Conservation (phyloP, 768 basidiomycete species). For the Mycena galericulata region DNA sequence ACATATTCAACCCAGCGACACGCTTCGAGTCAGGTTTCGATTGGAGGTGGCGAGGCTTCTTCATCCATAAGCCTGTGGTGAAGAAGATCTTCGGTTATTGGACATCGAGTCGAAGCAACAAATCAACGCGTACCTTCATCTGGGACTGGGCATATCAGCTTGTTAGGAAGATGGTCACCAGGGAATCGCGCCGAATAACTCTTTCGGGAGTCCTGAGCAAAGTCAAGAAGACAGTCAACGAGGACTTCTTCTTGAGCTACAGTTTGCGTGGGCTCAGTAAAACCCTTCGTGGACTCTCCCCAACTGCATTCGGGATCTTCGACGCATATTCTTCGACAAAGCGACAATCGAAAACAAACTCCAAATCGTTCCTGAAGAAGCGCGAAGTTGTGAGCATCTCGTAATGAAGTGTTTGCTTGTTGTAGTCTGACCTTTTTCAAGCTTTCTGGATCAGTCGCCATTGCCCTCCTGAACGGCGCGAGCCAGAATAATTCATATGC, state of each 20-base stretch:
- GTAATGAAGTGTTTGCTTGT: background rate
- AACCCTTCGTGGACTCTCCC: background rate
- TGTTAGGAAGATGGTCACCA: background rate
- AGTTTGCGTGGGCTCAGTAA: background rate
- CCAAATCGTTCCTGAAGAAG: background rate
- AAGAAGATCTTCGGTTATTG: background rate
- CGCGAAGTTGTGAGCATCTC: background rate
- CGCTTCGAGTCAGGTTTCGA: constrained; percentile 22
- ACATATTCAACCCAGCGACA: background rate
- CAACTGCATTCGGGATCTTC: background rate
- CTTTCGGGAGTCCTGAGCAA: constrained; percentile 1
- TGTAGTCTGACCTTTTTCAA: background rate
- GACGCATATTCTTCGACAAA: background rate
- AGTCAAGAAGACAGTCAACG: constrained; percentile 2
- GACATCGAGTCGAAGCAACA: background rate
- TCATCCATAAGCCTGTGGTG: background rate
- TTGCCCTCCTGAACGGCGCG: background rate
- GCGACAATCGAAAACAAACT: background rate
- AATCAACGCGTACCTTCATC: background rate
- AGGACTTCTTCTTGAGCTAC: constrained; percentile 11
- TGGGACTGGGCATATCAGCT: background rate
- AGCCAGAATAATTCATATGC: constrained; percentile 1
- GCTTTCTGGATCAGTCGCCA: background rate
- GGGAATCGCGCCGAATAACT: background rate
- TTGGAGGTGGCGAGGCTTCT: constrained; percentile 6